phyloP scores from a whole-genome alignment of 2,329 filamentous ascomycete genomes.

The Didymella segeticola region DNA sequence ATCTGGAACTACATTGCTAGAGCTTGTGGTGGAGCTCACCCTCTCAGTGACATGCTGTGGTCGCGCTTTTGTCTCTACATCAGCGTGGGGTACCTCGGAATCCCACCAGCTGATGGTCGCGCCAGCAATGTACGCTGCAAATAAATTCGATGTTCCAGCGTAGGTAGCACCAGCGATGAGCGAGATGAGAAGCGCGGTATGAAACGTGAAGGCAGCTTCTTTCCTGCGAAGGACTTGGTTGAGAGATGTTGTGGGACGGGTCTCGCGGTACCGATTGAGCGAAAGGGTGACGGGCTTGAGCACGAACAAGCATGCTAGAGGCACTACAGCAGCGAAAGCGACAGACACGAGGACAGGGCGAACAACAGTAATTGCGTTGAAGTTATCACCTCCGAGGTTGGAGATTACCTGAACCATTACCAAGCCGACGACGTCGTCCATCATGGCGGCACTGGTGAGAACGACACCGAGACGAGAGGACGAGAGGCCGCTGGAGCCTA shows the following conservation, averaged over 20 bases:
- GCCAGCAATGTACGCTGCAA: slow-evolving; percentile 67
- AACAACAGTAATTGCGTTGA: slow-evolving; percentile 54
- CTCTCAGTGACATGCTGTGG: not conserved
- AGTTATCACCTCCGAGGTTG: slow-evolving; percentile 60
- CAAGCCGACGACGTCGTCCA: slow-evolving; percentile 80
- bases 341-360: slow-evolving; percentile 61
- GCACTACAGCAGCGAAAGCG: slow-evolving; percentile 59
- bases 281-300: slow-evolving; percentile 51
- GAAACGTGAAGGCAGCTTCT: slow-evolving; percentile 53
- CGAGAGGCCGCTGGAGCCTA: slow-evolving; percentile 66
- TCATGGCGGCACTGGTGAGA: slow-evolving; percentile 75
- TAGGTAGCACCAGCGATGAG: slow-evolving; percentile 62
- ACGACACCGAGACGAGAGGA: slow-evolving; percentile 66
- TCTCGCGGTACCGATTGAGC: slow-evolving; percentile 44
- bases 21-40: not conserved
- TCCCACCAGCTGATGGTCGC: slow-evolving; percentile 68
- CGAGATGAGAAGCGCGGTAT: slow-evolving; percentile 59
- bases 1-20: not conserved
- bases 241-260: slow-evolving; percentile 25
- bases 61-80: not conserved
- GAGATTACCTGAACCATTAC: slow-evolving; percentile 80
- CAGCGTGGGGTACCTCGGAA: slow-evolving; percentile 41
- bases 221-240: slow-evolving; percentile 33
- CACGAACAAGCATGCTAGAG: slow-evolving; percentile 57
- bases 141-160: slow-evolving; percentile 67